Evolutionary conservation across 306 rosid genomes (phyloP).

Genomic region (Prunus mongolica): DNA sequence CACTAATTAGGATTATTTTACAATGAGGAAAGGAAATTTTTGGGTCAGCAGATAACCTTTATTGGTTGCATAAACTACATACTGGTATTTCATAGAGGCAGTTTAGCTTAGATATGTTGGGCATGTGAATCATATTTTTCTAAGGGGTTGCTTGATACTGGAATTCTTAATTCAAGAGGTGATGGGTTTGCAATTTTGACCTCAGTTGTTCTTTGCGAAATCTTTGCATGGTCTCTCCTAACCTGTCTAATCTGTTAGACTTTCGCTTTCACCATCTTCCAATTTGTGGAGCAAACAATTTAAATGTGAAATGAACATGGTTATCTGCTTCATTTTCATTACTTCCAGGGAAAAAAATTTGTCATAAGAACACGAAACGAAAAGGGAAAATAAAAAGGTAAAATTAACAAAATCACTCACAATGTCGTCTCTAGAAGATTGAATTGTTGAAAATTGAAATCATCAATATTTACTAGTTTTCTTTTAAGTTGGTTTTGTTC

Average conservation of each 20-base stretch:
- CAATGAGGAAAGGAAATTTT: constrained; percentile 27
- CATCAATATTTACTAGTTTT: too few relatives aligned
- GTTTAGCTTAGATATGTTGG: constrained; percentile 26
- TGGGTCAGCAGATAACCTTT: constrained; percentile 34
- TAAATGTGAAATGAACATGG: too few relatives aligned
- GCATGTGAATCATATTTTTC: constrained; percentile 36
- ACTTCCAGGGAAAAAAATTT: too few relatives aligned
- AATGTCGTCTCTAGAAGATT: too few relatives aligned
- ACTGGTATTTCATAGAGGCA: constrained; percentile 31
- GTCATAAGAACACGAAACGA: too few relatives aligned
- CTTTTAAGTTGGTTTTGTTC: too few relatives aligned
- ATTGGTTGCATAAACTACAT: constrained; percentile 26
- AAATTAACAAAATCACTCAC: too few relatives aligned
- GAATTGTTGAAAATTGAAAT: too few relatives aligned
- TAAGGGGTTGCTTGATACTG: constrained; percentile 25
- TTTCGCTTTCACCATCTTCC: neutral
- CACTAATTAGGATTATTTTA: constrained; percentile 25
- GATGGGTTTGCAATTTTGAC: constrained; percentile 31
- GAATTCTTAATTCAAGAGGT: constrained; percentile 28
- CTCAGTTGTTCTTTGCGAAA: constrained; percentile 12
- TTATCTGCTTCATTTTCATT: too few relatives aligned
- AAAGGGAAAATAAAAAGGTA: too few relatives aligned
- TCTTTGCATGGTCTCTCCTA: neutral
- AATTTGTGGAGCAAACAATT: too few relatives aligned
- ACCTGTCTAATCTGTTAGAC: neutral